Evolutionary conservation across 2,329 filamentous ascomycete genomes (phyloP), one percentile per base, ranked within the genome.

Genomic region (Blumeriella jaapii): DNA sequence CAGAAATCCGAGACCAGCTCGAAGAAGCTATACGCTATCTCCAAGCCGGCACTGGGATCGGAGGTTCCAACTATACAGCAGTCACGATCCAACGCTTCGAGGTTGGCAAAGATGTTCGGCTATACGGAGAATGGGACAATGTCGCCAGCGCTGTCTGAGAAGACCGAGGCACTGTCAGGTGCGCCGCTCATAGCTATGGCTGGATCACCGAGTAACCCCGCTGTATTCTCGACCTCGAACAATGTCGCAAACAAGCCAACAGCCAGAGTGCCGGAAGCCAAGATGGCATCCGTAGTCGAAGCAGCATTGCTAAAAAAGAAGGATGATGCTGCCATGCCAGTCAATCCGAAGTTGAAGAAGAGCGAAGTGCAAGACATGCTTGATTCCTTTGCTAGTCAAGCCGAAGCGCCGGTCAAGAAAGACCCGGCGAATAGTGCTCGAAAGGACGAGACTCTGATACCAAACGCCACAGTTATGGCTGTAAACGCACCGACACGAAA

Each of bases 1-100:
- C 30, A 38, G 19, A 23, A 30, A 13, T 17, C 30, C 3, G 25
- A 33, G 10, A 32, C 29, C 9, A 19, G 13, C 6, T 13, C 25
- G 15, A 38, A 38, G 36, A 38, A 38, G 15, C 24, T 38, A n/a
- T 38, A 38, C 9, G 36, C 28, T 11, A 38, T 38, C 6, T 29
- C 36, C 6, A 29, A 26, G n/a, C 24, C 32, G 19, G 19, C 33
- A 5, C 25, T 33, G 3, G 20, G 28, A 7, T 29, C 29, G 11
- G 24, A 33, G 8, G 31, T 14, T 7, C 16, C 29, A 14, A 18
- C 19, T 8, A 26, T 17, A n/a, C 24, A 38, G 26, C 15, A 22
- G 25, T 31, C 36, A 2, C 12, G 12, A 2, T 29, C 36, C 6
- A 38, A 38, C 20, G 36, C 36, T 17, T 27, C 29, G 14, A 33